Conservation (phyloP, 495 filamentous ascomycete genomes). For the Staphylotrichum longicolle region DNA sequence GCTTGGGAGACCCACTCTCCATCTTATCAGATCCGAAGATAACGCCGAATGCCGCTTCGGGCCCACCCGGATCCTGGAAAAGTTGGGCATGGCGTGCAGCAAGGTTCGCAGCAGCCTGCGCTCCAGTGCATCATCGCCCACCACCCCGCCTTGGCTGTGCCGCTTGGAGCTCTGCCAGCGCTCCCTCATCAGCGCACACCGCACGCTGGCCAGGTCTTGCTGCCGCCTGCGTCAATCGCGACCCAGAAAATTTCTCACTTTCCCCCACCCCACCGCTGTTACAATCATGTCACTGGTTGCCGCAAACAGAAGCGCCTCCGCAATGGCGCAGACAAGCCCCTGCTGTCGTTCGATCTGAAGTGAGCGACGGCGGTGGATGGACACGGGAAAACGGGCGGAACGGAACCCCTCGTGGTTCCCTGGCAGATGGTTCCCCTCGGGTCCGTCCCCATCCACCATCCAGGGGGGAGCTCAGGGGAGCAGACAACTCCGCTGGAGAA, state of each 20-base stretch:
- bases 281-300: slow-evolving; percentile 27
- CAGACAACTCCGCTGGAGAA: background rate
- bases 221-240: background rate
- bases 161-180: background rate
- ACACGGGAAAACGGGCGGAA: background rate
- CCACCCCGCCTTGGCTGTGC: slow-evolving; percentile 15
- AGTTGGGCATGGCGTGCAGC: slow-evolving; percentile 21
- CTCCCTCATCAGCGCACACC: background rate
- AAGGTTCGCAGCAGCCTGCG: background rate
- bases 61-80: slow-evolving; percentile 24
- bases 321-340: slow-evolving; percentile 18
- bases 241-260: slow-evolving; percentile 8
- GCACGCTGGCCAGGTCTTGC: background rate
- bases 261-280: slow-evolving; percentile 20
- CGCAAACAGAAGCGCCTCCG: slow-evolving; percentile 22
- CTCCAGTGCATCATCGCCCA: slow-evolving; percentile 22
- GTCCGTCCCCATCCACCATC: no score
- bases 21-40: slow-evolving; percentile 57
- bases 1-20: slow-evolving; percentile 21
- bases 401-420: slow-evolving; percentile 12
- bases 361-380: background rate
- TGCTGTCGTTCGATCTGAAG: slow-evolving; percentile 14
- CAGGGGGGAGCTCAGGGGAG: background rate
- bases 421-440: no score
- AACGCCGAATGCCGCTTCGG: slow-evolving; percentile 44